These are phyloP conservation scores for Hanseniaspora vineae DNA, from an alignment of 805 yeast species.

Conservation along the genomic window DNA sequence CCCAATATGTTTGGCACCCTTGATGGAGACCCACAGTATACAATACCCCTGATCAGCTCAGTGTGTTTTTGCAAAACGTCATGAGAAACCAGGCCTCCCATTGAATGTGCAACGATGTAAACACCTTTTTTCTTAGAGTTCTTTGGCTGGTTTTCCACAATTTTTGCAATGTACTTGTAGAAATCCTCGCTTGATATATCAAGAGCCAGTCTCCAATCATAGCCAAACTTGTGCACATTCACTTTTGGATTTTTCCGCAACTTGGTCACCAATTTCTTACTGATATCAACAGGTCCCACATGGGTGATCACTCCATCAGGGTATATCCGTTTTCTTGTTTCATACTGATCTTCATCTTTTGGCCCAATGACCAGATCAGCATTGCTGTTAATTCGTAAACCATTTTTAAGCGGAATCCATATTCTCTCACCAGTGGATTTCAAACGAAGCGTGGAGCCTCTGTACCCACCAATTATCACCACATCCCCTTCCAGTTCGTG, in stretches of 20 bases:
- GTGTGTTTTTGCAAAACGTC: conserved; percentile 62
- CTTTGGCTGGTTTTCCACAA: conserved; percentile 31
- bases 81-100: conserved; percentile 88
- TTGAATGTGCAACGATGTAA: conserved; percentile 74
- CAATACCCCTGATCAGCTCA: conserved; percentile 52
- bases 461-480: conserved; percentile 73
- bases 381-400: conserved; percentile 58
- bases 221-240: conserved; percentile 65
- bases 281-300: conserved; percentile 78
- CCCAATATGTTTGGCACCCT: conserved; percentile 81
- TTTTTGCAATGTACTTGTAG: conserved; percentile 30
- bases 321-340: conserved; percentile 37
- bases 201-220: conserved; percentile 80
- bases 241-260: conserved; percentile 43
- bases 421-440: conserved; percentile 47
- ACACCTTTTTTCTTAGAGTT: conserved; percentile 36
- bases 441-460: conserved; percentile 72
- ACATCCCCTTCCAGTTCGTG: conserved; percentile 59
- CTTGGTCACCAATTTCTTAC: conserved; percentile 44
- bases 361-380: conserved; percentile 60
- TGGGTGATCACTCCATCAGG: conserved; percentile 73
- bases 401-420: conserved; percentile 74
- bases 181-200: conserved; percentile 42
- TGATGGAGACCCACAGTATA: conserved; percentile 75
- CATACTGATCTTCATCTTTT: conserved; percentile 49